A percentile compares a stretch with the other conserved stretches of the same genome.
Conservation (phyloP, 441 rosid genomes). For the Theobroma grandiflorum region DNA sequence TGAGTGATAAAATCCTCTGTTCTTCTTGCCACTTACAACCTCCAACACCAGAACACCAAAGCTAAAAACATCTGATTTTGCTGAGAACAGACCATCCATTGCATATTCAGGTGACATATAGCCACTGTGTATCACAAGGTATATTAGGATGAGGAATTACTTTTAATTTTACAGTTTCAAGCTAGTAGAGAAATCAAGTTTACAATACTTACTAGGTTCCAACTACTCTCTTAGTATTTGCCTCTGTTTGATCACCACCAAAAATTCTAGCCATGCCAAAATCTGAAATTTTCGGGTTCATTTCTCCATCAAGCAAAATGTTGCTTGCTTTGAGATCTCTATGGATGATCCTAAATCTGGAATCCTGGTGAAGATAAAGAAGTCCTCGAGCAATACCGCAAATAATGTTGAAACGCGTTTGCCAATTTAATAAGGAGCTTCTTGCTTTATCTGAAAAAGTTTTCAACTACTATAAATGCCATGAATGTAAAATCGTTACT, state of each 20-base stretch:
- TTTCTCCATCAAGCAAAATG: slow-evolving; percentile 63
- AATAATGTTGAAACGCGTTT: slow-evolving; percentile 52
- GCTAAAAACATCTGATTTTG: slow-evolving; percentile 77
- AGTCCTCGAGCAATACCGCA: slow-evolving; percentile 72
- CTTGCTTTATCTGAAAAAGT: slow-evolving; percentile 22
- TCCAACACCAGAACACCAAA: slow-evolving; percentile 79
- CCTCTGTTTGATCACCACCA: slow-evolving; percentile 54
- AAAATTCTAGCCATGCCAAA: slow-evolving; percentile 76
- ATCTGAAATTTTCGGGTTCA: slow-evolving; percentile 75
- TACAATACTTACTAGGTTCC: slow-evolving; percentile 58
- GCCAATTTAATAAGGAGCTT: slow-evolving; percentile 43
- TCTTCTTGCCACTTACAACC: slow-evolving; percentile 70
- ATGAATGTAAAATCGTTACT: neutral
- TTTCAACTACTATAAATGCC: neutral
- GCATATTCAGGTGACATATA: slow-evolving; percentile 92
- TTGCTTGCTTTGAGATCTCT: slow-evolving; percentile 76
- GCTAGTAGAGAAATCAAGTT: neutral
- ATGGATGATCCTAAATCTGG: slow-evolving; percentile 69
- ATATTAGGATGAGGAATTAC: neutral
- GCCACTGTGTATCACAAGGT: slow-evolving; percentile 49
- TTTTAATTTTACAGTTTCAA: neutral
- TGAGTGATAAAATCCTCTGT: slow-evolving; percentile 62
- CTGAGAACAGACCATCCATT: slow-evolving; percentile 73
- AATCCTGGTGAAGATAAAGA: slow-evolving; percentile 77
- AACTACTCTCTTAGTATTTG: slow-evolving; percentile 61